These are phyloP conservation scores for Gypsophila paniculata DNA, from an alignment of 179 eudicot genomes.

Conservation along the genomic window DNA sequence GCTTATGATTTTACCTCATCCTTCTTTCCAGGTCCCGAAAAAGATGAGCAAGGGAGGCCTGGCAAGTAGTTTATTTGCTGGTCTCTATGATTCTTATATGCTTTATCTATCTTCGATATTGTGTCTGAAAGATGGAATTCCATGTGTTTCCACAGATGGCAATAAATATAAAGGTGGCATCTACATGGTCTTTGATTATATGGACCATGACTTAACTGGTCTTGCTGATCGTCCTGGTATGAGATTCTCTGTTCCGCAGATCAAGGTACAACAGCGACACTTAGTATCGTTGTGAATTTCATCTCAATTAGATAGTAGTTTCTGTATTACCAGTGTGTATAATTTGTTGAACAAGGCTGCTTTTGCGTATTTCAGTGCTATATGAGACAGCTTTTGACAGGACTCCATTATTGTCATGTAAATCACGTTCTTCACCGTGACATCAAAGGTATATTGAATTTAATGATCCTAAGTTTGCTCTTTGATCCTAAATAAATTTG, in stretches of 20 bases:
- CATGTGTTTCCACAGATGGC: slow-evolving; percentile 45
- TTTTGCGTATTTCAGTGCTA: slow-evolving; percentile 57
- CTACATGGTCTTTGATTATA: slow-evolving; percentile 97
- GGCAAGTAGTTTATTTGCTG: slow-evolving; percentile 38
- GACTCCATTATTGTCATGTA: slow-evolving; percentile 95
- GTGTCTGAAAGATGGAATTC: background rate
- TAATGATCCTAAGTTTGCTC: background rate
- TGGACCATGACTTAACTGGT: slow-evolving; percentile 98
- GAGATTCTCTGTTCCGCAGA: slow-evolving; percentile 85
- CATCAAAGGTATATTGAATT: slow-evolving; percentile 62
- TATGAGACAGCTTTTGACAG: slow-evolving; percentile 90
- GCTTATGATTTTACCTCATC: slow-evolving; percentile 6
- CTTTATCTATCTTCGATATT: background rate
- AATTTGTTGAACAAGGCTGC: background rate
- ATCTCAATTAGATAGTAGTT: background rate
- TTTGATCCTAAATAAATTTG: background rate
- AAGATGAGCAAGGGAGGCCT: slow-evolving; percentile 70
- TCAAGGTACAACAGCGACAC: slow-evolving; percentile 51
- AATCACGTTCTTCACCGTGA: slow-evolving; percentile 97
- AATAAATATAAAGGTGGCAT: slow-evolving; percentile 76
- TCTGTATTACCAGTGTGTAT: background rate
- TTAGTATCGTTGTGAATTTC: background rate
- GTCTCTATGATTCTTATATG: slow-evolving; percentile 2
- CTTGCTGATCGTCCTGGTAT: slow-evolving; percentile 96
- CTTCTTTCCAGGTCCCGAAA: slow-evolving; percentile 62